Conservation (phyloP, 176 grass and related monocot species). For the Oryza officinalis region DNA sequence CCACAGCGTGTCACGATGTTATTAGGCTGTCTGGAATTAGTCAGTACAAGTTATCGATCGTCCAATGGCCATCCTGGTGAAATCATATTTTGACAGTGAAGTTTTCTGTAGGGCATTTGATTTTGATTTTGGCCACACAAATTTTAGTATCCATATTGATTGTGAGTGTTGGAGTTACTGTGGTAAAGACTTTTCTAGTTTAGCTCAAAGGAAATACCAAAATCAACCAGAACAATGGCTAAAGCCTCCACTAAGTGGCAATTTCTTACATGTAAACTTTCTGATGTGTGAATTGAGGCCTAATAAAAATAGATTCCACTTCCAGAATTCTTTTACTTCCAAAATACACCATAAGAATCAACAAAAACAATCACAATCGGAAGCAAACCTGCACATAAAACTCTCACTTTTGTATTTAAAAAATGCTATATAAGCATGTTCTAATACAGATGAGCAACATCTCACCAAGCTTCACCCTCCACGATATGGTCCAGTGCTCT, state of each 20-base stretch:
- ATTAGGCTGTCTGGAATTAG: neutral
- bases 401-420: no score
- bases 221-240: no score
- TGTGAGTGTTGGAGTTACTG: neutral
- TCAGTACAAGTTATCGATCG: neutral
- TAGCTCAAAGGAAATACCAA: no score
- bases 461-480: no score
- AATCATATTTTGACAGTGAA: neutral
- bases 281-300: neutral
- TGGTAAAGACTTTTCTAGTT: no score
- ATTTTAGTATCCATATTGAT: no score
- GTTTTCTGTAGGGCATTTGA: neutral
- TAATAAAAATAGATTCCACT: neutral
- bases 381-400: no score
- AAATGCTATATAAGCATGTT: no score
- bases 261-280: neutral
- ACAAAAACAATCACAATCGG: no score
- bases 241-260: neutral
- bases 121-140: neutral
- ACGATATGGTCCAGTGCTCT: no score
- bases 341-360: no score
- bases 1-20: neutral
- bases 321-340: neutral
- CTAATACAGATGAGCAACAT: no score
- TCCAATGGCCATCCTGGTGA: neutral